phyloP scores from a whole-genome alignment of 176 grass and related monocot species.

The Stipa capillata region DNA sequence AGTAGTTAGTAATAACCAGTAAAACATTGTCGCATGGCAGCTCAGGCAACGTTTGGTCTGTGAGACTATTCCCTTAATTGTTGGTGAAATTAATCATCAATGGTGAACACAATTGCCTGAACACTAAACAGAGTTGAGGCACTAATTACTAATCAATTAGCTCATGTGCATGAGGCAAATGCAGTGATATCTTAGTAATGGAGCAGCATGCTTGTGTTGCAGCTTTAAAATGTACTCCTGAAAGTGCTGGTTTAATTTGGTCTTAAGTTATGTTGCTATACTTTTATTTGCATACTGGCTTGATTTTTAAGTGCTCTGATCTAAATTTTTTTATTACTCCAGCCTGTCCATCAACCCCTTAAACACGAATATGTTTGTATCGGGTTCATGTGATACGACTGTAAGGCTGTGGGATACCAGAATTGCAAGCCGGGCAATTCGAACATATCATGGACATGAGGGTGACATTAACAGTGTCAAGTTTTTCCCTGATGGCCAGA shows the following conservation, averaged over 20 bases:
- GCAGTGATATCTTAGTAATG: neutral
- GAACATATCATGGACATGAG: slow-evolving; percentile 85
- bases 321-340: slow-evolving; percentile 3
- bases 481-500: slow-evolving; percentile 96
- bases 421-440: slow-evolving; percentile 87
- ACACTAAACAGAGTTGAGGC: too few relatives aligned
- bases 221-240: neutral
- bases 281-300: neutral
- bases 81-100: neutral
- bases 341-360: slow-evolving; percentile 88
- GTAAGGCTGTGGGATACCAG: slow-evolving; percentile 91
- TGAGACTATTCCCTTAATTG: neutral
- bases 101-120: too few relatives aligned
- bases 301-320: neutral
- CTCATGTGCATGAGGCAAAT: neutral
- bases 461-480: slow-evolving; percentile 84
- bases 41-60: neutral
- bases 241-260: neutral
- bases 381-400: slow-evolving; percentile 92
- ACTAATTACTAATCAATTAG: neutral
- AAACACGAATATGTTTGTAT: slow-evolving; percentile 87
- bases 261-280: neutral
- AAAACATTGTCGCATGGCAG: neutral
- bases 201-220: neutral
- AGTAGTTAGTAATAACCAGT: slow-evolving; percentile 7